These are phyloP conservation scores for Sphaerulina populicola DNA, from an alignment of 2,329 filamentous ascomycete genomes.

Conservation along the genomic window DNA sequence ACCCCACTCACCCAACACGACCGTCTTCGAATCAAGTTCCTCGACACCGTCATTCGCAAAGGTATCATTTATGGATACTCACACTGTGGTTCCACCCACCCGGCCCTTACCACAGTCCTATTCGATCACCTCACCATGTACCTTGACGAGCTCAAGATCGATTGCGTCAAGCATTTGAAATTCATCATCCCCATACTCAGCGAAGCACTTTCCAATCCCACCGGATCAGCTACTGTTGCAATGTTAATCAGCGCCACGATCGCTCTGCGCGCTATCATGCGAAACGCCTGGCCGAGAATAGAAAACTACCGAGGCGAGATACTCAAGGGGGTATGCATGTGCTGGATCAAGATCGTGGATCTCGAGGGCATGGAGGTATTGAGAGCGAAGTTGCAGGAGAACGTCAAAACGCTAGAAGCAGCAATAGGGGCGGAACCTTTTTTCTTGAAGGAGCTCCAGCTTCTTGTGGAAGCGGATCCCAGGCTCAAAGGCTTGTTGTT, in stretches of 20 bases:
- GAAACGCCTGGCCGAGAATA: constrained; percentile 63
- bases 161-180: constrained; percentile 60
- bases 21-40: constrained; percentile 32
- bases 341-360: constrained; percentile 30
- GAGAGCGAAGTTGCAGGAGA: constrained; percentile 21
- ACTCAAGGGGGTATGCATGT: constrained; percentile 47
- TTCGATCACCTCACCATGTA: constrained; percentile 45
- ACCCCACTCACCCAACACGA: constrained; percentile 29
- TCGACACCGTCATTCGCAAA: constrained; percentile 40
- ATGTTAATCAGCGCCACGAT: constrained; percentile 48
- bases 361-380: constrained; percentile 2
- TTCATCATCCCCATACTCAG: constrained; percentile 60
- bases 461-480: constrained; percentile 27
- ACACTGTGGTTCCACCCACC: constrained; percentile 50
- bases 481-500: constrained; percentile 26
- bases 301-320: constrained; percentile 55
- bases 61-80: constrained; percentile 41
- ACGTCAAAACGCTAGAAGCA: constrained; percentile 23
- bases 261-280: constrained; percentile 51
- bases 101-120: constrained; percentile 50
- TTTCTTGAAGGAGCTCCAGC: constrained; percentile 23
- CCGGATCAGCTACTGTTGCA: constrained; percentile 57
- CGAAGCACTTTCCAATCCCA: constrained; percentile 60
- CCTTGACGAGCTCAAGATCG: constrained; percentile 51
- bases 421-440: constrained; percentile 23